Base-by-base conservation (phyloP, 208 protist species). In the Borovskyia barvae region DNA sequence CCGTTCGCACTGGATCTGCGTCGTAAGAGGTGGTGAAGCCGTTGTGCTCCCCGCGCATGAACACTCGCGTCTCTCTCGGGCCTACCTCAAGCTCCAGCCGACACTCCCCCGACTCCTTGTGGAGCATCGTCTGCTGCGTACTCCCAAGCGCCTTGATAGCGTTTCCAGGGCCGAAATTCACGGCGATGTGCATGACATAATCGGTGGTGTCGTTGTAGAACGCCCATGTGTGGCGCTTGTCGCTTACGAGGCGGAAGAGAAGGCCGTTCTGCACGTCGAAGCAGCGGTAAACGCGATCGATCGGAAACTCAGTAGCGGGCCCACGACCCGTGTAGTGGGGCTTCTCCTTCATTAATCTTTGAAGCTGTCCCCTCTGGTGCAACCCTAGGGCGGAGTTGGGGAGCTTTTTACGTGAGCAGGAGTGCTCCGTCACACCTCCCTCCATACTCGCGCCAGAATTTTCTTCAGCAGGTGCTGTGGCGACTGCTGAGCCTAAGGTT, bases 1-100 rank as follows among this genome's bases (percentile, higher is more conserved):
- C n/a, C n/a, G n/a, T 17, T 20, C 32, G 50, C n/a, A 82, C 12
- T 0, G 69, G 73, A 2, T 61, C 26, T 0, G 72, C 86, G 36
- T 79, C 74, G 69, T 88, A 87, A 60, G 36, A 40, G 17, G 63
- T 78, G 49, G 45, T 49, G 47, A 81, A 79, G 39, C 81, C 82
- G 48, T 87, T 92, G 71, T 82, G 90, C 52, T 90, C 77, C n/a
- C 87, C 83, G 6, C 61, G 52, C 78, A 94, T 84, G 55, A 94
- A 94, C 11, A 22, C 52, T 51, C 75, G 52, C 26, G 82, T 94
- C 63, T 72, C 53, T 5, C 80, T 74, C 12, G 85, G 80, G 4
- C 55, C 55, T 9, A 94, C 71, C 24, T 56, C 45, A 1, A 88
- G 28, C 17, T 72, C 57, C 32, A 92, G 37, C 48, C 40, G 59